These are phyloP conservation scores for Gonapodya prolifera DNA, from an alignment of 192 early-diverging fungal genomes.

Conservation along the genomic window DNA sequence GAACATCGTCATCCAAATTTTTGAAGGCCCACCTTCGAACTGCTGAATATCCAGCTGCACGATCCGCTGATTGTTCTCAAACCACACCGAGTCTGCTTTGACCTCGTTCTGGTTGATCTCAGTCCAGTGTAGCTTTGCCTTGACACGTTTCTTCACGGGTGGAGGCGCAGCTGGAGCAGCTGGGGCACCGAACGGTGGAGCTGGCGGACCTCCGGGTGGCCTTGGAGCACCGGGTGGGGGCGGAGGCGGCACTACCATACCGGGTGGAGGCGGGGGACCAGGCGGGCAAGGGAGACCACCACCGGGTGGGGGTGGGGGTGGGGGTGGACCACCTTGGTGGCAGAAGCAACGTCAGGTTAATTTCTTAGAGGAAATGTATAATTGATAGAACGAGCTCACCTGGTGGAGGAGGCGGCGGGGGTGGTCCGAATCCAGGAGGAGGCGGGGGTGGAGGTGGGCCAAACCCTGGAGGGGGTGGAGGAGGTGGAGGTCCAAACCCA, in stretches of 20 bases:
- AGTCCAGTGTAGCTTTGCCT: slow-evolving; percentile 32
- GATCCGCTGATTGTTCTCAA: not conserved
- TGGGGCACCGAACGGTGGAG: too few species aligned
- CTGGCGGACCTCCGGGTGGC: not conserved
- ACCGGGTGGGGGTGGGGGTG: too few species aligned
- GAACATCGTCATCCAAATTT: too few species aligned
- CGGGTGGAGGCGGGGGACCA: too few species aligned
- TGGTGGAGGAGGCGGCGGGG: not conserved
- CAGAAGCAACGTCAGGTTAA: too few species aligned
- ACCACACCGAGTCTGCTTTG: not conserved
- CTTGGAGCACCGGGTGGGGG: not conserved
- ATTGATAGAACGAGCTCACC: too few species aligned
- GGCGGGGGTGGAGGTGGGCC: not conserved
- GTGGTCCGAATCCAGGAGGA: not conserved
- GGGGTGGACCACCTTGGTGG: too few species aligned
- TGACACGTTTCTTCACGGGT: slow-evolving; percentile 20
- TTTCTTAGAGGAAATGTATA: too few species aligned
- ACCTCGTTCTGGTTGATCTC: slow-evolving; percentile 14
- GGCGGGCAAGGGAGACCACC: too few species aligned
- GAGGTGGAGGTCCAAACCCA: slow-evolving; percentile 3
- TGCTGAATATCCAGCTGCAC: slow-evolving; percentile 8
- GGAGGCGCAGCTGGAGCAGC: too few species aligned
- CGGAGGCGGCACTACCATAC: not conserved
- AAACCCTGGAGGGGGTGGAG: too few species aligned
- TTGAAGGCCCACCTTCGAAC: slow-evolving; percentile 13